Base-by-base conservation (phyloP, 495 filamentous ascomycete species). In the Hypoxylon fuscum region DNA sequence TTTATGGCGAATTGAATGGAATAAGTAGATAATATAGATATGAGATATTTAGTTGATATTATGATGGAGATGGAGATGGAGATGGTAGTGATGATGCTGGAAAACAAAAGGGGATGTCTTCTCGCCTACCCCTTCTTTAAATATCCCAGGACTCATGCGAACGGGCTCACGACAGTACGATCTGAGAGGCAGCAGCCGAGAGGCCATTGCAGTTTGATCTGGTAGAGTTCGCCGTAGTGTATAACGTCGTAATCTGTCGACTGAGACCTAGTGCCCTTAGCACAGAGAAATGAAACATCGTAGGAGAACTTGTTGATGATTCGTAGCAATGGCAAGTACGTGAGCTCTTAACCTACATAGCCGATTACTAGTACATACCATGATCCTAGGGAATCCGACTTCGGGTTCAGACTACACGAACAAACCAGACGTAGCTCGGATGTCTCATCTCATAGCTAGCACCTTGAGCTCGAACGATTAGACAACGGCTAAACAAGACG, bases 241-340 rank as follows among this genome's bases (percentile, higher is more conserved):
- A 40, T 8, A 49, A 25, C 48, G 23, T 51, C 40, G 50, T 53
- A 45, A 51, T 47, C 55, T 11, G 11, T 29, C 43, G 23, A 46
- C 3, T n/a, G n/a, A n/a, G n/a, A 8, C 18, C 8, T 8, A 40
- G 9, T 2, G n/a, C 1, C 8, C 2, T 12, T 40, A 20, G 37
- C 37, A 15, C 14, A 40, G 15, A 40, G 37, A 7, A 15, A 14
- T 7, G 18, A 17, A 40, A 1, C 37, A 40, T 40, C 15, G 8
- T 14, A 14, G 31, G 31, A 32, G n/a, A 11, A 11, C 34, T 37
- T 14, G 11, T 37, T 14, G 34, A 37, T n/a, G 34, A 15, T 37
- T 37, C 34, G 5, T 5, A 15, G 15, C 11, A 2, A 32, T 2
- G 2, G 7, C 31, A 9, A 2, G 34, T n/a, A n/a, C 25, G 25